Percentiles rank a stretch among this genome's conserved stretches.
These are phyloP conservation scores for Chalciporus piperatus DNA, from an alignment of 768 basidiomycete genomes.

Conservation along the genomic window DNA sequence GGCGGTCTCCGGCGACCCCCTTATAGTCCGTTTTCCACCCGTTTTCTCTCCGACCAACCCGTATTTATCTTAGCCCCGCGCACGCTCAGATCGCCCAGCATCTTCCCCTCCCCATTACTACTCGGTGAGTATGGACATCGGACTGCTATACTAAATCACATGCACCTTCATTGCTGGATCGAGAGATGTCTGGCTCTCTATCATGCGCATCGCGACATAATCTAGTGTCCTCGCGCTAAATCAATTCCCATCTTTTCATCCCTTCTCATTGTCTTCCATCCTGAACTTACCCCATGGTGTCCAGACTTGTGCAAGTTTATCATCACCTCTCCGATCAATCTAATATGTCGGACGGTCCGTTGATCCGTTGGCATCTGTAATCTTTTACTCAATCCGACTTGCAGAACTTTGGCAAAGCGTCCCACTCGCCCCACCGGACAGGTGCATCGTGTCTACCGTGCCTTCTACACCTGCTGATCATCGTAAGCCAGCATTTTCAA, in stretches of 20 bases:
- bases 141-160: no score
- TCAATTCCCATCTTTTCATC: not conserved
- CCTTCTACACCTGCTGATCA: conserved; percentile 3
- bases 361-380: conserved; percentile 5
- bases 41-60: no score
- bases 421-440: conserved; percentile 83
- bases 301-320: conserved; percentile 59
- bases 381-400: not conserved
- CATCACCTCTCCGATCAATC: conserved; percentile 45
- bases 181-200: not conserved
- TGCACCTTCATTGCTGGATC: no score
- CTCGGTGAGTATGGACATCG: no score
- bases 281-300: conserved; percentile 41
- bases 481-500: conserved; percentile 71
- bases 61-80: no score
- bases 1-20: no score
- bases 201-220: not conserved
- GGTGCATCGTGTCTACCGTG: conserved; percentile 39
- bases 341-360: conserved; percentile 56
- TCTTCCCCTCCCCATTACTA: no score
- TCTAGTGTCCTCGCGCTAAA: not conserved
- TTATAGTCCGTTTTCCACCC: no score
- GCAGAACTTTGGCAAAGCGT: conserved; percentile 74
- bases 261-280: not conserved
- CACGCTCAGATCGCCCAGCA: no score